A percentile compares a stretch with the other conserved stretches of the same genome.
Evolutionary conservation across 2,329 filamentous ascomycete genomes (phyloP).

Genomic region (Microcyclosporella mali): DNA sequence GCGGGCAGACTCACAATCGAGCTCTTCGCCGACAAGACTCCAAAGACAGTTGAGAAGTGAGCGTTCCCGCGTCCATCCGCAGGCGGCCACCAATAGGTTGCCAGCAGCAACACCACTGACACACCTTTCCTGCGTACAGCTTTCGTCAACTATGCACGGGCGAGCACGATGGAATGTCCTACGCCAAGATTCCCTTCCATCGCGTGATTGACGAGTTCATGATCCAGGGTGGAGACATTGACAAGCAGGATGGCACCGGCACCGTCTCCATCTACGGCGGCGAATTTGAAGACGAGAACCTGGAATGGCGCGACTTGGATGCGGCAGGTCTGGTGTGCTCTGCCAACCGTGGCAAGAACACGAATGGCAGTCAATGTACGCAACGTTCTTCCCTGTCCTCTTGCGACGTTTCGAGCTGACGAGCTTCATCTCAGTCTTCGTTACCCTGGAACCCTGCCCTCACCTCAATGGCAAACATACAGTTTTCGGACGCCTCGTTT

Average conservation of each 20-base stretch:
- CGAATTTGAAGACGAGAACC: slow-evolving; percentile 39
- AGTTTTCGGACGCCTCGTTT: slow-evolving; percentile 35
- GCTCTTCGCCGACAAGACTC: slow-evolving; percentile 42
- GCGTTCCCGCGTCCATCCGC: slow-evolving; percentile 23
- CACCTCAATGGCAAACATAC: slow-evolving; percentile 40
- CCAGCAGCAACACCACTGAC: slow-evolving; percentile 9
- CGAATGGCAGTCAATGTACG: slow-evolving; percentile 37
- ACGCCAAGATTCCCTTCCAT: slow-evolving; percentile 36
- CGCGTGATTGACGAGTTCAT: slow-evolving; percentile 41
- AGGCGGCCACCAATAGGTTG: neutral
- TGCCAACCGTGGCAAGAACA: slow-evolving; percentile 37
- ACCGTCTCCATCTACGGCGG: slow-evolving; percentile 36
- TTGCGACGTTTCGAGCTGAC: slow-evolving; percentile 6
- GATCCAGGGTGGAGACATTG: slow-evolving; percentile 41
- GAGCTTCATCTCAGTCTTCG: slow-evolving; percentile 32
- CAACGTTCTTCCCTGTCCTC: too few species aligned
- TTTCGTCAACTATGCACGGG: slow-evolving; percentile 42
- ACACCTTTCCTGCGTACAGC: slow-evolving; percentile 23
- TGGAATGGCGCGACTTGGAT: slow-evolving; percentile 38
- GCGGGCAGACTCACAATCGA: slow-evolving; percentile 40
- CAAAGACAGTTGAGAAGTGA: slow-evolving; percentile 40
- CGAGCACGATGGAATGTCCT: slow-evolving; percentile 33
- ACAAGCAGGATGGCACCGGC: slow-evolving; percentile 37
- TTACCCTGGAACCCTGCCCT: slow-evolving; percentile 35
- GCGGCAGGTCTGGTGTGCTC: slow-evolving; percentile 37